phyloP scores from a whole-genome alignment of 1,284 basidiomycete genomes.

The Apiotrichum akiyoshidainum region DNA sequence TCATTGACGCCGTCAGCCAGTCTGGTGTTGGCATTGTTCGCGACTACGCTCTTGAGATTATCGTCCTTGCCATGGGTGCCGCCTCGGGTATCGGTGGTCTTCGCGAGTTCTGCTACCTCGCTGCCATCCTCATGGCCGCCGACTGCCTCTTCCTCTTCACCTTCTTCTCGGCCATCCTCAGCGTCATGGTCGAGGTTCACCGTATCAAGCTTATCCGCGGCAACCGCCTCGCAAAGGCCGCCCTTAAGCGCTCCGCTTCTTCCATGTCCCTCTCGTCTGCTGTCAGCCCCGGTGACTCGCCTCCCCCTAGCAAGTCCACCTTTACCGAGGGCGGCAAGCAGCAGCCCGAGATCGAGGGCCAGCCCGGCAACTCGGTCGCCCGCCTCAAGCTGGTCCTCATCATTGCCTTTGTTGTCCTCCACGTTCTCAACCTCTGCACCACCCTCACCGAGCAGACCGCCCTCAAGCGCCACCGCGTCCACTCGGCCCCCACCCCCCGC shows the following conservation, averaged over 20 bases:
- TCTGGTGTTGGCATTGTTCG: conserved; percentile 81
- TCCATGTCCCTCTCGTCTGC: conserved; percentile 12
- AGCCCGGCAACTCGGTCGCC: conserved; percentile 70
- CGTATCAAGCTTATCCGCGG: conserved; percentile 60
- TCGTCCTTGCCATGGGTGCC: conserved; percentile 81
- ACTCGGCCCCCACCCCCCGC: conserved; percentile 38
- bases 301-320: conserved; percentile 9
- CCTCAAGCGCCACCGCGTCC: conserved; percentile 57
- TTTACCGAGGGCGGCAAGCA: conserved; percentile 14
- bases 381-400: conserved; percentile 88
- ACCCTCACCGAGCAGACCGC: conserved; percentile 76
- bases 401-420: conserved; percentile 79
- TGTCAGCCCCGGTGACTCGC: conserved; percentile 12
- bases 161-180: conserved; percentile 83
- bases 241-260: conserved; percentile 22
- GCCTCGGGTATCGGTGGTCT: conserved; percentile 84
- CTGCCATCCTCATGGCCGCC: conserved; percentile 72
- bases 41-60: conserved; percentile 90
- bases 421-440: conserved; percentile 88
- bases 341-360: conserved; percentile 12
- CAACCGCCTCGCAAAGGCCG: conserved; percentile 26
- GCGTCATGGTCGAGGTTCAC: conserved; percentile 85
- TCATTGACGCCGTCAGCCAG: conserved; percentile 74
- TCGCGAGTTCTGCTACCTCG: conserved; percentile 87
- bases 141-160: conserved; percentile 88